Evolutionary conservation across 2,329 filamentous ascomycete species (phyloP), one percentile per base, ranked within the genome.

Genomic region (Colletotrichum spinosum): DNA sequence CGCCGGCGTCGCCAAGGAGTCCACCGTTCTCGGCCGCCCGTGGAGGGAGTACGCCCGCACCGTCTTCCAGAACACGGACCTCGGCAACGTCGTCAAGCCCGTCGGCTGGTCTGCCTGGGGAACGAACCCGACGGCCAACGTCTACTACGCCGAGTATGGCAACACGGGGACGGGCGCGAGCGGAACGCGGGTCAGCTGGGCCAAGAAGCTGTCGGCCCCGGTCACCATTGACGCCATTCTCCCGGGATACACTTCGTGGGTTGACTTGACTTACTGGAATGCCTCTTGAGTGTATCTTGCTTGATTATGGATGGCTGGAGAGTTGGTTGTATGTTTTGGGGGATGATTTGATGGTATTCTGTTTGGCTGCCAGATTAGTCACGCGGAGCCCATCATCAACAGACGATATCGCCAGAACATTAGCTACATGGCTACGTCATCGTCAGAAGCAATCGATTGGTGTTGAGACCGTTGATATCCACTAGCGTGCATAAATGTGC

Each of bases 81-180:
- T 91, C 73, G 80, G 79, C 15, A 75, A 77, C 37, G 86, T 90
- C 12, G 82, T 91, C 69, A 88, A 89, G 69, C 64, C 79, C 2
- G 82, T 83, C 0, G 89, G 88, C 0, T 91, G 89, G 88, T 74
- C 71, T 4, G 72, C 78, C 35, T 91, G 88, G 88, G 78, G 77
- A 2, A 77, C 82, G 39, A 73, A 80, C 25, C 79, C 81, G 35
- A 88, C 85, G 1, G 80, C 77, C 34, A 76, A 86, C 48, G 84
- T 90, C 2, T 75, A 78, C 41, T 90, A 85, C 66, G 85, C 76
- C 8, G 88, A 91, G 77, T 90, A 84, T 69, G 76, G 70, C 17
- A 91, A 91, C 75, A 82, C 81, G 1, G 88, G 88, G 1, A 72
- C 77, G 38, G 88, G 89, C 2, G 79, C 87, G 1, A 73, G 75